Conservation (phyloP, 2,329 filamentous ascomycete species). For the Fusarium tjaetaba region DNA sequence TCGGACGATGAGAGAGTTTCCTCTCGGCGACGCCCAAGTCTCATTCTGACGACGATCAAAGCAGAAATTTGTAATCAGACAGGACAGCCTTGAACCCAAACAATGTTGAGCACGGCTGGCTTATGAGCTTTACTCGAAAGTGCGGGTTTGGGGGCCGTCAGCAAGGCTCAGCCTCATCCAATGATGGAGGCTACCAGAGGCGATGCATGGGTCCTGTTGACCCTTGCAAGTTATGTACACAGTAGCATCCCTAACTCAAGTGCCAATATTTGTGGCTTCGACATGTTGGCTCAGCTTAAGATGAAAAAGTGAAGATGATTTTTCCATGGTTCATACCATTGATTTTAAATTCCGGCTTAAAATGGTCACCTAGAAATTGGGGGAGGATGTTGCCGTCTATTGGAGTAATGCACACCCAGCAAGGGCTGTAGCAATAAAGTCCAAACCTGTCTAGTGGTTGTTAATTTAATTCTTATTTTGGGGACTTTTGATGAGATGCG, state of each 20-base stretch:
- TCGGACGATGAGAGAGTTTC: neutral
- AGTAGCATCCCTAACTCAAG: neutral
- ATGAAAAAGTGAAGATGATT: neutral
- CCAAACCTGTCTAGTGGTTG: no score
- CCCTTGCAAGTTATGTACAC: neutral
- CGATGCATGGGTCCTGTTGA: neutral
- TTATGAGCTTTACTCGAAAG: neutral
- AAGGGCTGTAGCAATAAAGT: neutral
- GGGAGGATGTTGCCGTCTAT: neutral
- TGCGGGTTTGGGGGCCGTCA: neutral
- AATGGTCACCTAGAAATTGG: neutral
- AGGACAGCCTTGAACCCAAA: neutral
- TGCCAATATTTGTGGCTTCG: neutral
- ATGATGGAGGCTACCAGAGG: neutral
- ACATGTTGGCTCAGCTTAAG: neutral
- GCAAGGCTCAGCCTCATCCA: neutral
- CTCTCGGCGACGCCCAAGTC: conserved; percentile 7
- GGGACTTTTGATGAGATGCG: neutral
- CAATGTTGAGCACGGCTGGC: neutral
- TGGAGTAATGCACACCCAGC: neutral
- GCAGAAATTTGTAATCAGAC: neutral
- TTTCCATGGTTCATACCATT: neutral
- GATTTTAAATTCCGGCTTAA: neutral
- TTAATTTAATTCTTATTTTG: no score
- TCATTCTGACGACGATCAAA: neutral